Percentiles rank a stretch among this genome's conserved stretches.
phyloP scores from a whole-genome alignment of 371 early-diverging fungal genomes.

The Mucor piriformis region DNA sequence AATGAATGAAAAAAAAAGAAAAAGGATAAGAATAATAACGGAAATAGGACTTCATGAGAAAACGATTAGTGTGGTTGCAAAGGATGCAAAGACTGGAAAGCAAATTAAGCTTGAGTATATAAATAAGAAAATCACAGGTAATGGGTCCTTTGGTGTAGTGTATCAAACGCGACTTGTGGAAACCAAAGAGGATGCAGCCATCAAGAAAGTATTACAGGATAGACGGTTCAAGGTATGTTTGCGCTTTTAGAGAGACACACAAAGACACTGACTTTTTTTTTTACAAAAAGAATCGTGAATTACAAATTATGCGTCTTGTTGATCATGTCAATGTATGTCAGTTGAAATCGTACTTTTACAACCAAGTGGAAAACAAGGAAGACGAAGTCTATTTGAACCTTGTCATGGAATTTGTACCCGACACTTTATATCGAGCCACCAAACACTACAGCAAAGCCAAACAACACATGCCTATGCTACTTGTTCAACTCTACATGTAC shows the following conservation, averaged over 20 bases:
- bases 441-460: conserved; percentile 81
- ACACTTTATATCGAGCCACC: conserved; percentile 85
- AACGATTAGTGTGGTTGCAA: conserved; percentile 58
- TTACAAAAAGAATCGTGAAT: conserved; percentile 73
- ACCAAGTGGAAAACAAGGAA: conserved; percentile 62
- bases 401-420: conserved; percentile 85
- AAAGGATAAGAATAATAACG: neutral
- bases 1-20: neutral
- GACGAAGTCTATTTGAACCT: conserved; percentile 88
- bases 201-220: conserved; percentile 97
- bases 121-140: conserved; percentile 90
- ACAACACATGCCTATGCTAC: conserved; percentile 89
- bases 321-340: conserved; percentile 81
- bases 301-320: conserved; percentile 86
- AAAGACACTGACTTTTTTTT: neutral
- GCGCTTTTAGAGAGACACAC: neutral
- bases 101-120: conserved; percentile 85
- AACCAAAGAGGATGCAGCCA: conserved; percentile 83
- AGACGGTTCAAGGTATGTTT: conserved; percentile 89
- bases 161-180: conserved; percentile 90
- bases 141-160: conserved; percentile 97
- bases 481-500: conserved; percentile 95
- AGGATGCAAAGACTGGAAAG: conserved; percentile 85
- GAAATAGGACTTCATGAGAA: conserved; percentile 22
- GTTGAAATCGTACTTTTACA: conserved; percentile 80